Percentiles rank a stretch among this genome's conserved stretches.
phyloP scores from a whole-genome alignment of 805 yeast species.

The Candida railenensis region DNA sequence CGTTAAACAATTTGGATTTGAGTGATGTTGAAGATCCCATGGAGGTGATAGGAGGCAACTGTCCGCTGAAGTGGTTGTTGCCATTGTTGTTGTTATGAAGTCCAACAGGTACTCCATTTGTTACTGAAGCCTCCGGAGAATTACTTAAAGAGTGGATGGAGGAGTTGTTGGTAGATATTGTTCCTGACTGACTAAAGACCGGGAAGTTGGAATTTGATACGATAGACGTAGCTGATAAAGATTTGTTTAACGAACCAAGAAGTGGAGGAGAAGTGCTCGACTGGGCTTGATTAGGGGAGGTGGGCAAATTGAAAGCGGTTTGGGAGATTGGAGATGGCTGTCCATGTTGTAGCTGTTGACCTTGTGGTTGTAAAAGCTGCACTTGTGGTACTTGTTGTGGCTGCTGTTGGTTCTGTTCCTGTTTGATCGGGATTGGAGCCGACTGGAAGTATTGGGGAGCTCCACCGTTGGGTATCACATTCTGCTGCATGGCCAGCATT shows the following conservation, averaged over 20 bases:
- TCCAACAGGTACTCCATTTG: neutral
- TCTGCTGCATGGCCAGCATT: constrained; percentile 10
- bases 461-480: constrained; percentile 5
- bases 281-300: neutral
- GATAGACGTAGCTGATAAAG: constrained; percentile 26
- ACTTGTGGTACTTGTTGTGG: too few relatives aligned
- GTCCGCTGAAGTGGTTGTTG: constrained; percentile 9
- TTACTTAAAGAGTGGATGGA: constrained; percentile 30
- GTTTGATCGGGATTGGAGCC: constrained; percentile 1
- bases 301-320: neutral
- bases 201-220: constrained; percentile 12
- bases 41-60: constrained; percentile 8
- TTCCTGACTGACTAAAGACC: constrained; percentile 24
- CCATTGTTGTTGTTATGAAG: constrained; percentile 2
- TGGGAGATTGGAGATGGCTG: neutral
- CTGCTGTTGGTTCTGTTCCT: constrained; percentile 11
- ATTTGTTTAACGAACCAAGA: constrained; percentile 12
- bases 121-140: constrained; percentile 26
- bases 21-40: neutral
- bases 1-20: constrained; percentile 13
- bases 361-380: constrained; percentile 8
- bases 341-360: constrained; percentile 8
- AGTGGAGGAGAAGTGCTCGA: neutral
- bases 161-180: constrained; percentile 24
- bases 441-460: constrained; percentile 3